A percentile compares a stretch with the other conserved stretches of the same genome.
phyloP scores from a whole-genome alignment of 495 filamentous ascomycete species.

The Aspergillus asperescens region DNA sequence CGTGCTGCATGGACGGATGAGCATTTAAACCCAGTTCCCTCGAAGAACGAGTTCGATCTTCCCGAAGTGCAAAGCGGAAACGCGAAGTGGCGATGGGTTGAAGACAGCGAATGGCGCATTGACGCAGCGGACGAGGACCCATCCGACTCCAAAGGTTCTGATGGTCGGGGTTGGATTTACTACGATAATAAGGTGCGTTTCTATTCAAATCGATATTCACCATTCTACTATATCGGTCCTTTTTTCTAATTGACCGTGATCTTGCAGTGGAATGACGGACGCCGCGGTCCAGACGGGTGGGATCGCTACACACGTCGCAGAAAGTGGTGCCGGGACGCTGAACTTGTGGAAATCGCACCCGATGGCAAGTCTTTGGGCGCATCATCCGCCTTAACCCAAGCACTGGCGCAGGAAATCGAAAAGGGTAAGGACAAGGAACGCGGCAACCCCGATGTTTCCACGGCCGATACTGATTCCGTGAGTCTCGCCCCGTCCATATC shows the following conservation, averaged over 20 bases:
- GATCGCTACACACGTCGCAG: constrained; percentile 86
- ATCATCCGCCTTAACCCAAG: constrained; percentile 30
- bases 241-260: not conserved
- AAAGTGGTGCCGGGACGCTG: constrained; percentile 95
- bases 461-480: constrained; percentile 26
- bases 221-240: not conserved
- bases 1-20: constrained; percentile 92
- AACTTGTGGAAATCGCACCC: constrained; percentile 71
- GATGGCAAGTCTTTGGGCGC: constrained; percentile 27
- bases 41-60: constrained; percentile 76
- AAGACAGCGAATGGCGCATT: constrained; percentile 77
- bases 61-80: constrained; percentile 78
- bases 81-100: constrained; percentile 85
- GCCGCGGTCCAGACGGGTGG: constrained; percentile 87
- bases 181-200: constrained; percentile 88
- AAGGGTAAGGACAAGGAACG: constrained; percentile 15
- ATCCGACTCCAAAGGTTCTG: constrained; percentile 40
- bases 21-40: constrained; percentile 72
- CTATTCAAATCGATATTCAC: too few relatives aligned
- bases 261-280: constrained; percentile 87
- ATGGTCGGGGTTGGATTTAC: constrained; percentile 85
- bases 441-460: constrained; percentile 18
- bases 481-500: constrained; percentile 30
- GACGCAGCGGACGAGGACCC: constrained; percentile 61
- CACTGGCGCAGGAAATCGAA: constrained; percentile 24